Evolutionary conservation across 495 filamentous ascomycete genomes (phyloP), one percentile per base, ranked within the genome.

Genomic region (Penicillium taxi): DNA sequence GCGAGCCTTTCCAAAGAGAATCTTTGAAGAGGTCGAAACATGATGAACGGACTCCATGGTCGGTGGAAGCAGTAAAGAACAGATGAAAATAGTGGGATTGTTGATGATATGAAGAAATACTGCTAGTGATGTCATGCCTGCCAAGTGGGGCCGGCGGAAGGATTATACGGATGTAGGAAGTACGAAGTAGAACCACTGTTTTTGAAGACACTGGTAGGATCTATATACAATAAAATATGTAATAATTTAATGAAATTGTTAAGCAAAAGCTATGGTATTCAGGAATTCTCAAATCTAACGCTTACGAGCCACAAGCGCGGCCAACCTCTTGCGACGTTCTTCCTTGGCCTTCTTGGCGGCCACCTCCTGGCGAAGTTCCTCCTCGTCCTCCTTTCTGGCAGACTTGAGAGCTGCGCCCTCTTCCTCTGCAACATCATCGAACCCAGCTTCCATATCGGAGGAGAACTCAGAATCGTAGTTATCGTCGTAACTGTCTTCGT

Each of bases 1-100:
- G 69, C 83, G 82, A 55, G 90, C 88, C 57, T 84, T 87, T 33
- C 65, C 56, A 15, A 98, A 70, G 20, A 94, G 66, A 38, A 84
- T 81, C 59, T 80, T 80, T n/a, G 79, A 80, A 2, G 74, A 62
- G 35, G 59, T 53, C 20, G 71, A 64, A 26, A 79, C 64, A 54
- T 75, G 75, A 28, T 67, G 64, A 27, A 52, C 52, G 4, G 60
- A 50, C 38, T 66, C 63, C 58, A 67, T 66, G 32, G 6, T 50
- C 36, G 25, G 28, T 38, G 1, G 32, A 15, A 14, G 20, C 24
- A 35, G 15, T 30, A n/a, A 34, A 13, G 26, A 20, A 18, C n/a
- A 12, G 27, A 35, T 6, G 6, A 24, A 24, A 11, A 24, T 6
- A 24, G 22, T 24, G 22, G 6, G 11, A 24, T 6, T 6, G 22